phyloP scores from a whole-genome alignment of 176 grass and related monocot genomes.

The Triticum timopheevii region DNA sequence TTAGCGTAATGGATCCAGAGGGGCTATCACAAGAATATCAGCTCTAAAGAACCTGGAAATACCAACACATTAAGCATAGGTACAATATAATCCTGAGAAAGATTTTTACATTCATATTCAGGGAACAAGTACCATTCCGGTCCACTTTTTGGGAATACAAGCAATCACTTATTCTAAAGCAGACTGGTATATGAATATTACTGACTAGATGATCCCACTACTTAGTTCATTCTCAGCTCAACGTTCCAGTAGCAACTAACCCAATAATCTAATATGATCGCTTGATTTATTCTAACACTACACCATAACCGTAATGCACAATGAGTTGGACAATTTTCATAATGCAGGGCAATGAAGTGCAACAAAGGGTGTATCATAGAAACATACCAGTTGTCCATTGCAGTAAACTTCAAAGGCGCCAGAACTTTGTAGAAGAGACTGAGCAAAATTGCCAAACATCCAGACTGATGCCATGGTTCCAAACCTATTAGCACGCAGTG shows the following conservation, averaged over 20 bases:
- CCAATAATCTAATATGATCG: neutral
- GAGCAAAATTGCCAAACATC: conserved; percentile 83
- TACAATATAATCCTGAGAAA: neutral
- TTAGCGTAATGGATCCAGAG: conserved; percentile 6
- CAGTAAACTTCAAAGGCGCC: conserved; percentile 98
- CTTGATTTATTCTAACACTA: neutral
- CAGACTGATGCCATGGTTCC: conserved; percentile 87
- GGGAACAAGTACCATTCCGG: neutral
- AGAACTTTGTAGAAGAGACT: conserved; percentile 88
- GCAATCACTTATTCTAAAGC: neutral
- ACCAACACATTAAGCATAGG: neutral
- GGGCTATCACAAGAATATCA: neutral
- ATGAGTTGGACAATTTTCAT: neutral
- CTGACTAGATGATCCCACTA: neutral
- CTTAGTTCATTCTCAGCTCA: neutral
- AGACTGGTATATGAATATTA: neutral
- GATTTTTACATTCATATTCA: neutral
- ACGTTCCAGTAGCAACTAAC: neutral
- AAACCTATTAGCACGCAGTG: conserved; percentile 90
- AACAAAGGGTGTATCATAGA: conserved; percentile 22
- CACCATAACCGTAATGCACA: neutral
- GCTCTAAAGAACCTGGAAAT: neutral
- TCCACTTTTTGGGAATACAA: neutral
- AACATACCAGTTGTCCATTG: conserved; percentile 87
- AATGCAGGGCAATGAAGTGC: neutral